A percentile compares a stretch with the other conserved stretches of the same genome.
Evolutionary conservation across 192 early-diverging fungal genomes (phyloP).

Genomic region (Phycomyces nitens): DNA sequence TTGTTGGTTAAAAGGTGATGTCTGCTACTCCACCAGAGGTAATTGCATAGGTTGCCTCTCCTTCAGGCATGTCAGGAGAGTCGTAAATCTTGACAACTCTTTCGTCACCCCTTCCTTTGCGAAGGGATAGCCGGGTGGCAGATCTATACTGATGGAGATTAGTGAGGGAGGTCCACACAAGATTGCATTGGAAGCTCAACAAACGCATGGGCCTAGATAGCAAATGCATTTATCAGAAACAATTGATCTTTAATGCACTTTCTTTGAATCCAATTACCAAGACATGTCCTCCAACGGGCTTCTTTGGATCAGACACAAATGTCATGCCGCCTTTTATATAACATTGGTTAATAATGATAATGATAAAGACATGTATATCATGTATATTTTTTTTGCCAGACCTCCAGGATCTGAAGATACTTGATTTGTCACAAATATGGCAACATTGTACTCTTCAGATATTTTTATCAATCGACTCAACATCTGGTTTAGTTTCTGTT

Average conservation of each 20-base stretch:
- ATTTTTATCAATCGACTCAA: slow-evolving; percentile 67
- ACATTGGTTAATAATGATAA: background rate
- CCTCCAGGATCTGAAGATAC: slow-evolving; percentile 39
- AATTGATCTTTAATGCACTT: background rate
- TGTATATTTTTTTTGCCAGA: background rate
- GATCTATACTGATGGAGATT: no score
- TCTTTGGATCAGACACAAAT: slow-evolving; percentile 86
- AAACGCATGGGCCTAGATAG: slow-evolving; percentile 36
- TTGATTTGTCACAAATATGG: slow-evolving; percentile 80
- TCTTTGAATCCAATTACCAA: slow-evolving; percentile 34
- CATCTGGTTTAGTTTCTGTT: slow-evolving; percentile 79
- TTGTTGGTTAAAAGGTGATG: slow-evolving; percentile 26
- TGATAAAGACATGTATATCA: background rate
- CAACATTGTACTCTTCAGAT: slow-evolving; percentile 84
- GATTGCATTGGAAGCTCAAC: background rate
- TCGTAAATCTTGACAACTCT: slow-evolving; percentile 83
- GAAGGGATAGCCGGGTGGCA: slow-evolving; percentile 72
- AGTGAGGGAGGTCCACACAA: no score
- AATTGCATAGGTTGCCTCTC: slow-evolving; percentile 68
- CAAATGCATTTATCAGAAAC: no score
- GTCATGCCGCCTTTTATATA: slow-evolving; percentile 45
- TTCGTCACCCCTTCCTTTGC: slow-evolving; percentile 79
- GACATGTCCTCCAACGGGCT: slow-evolving; percentile 80
- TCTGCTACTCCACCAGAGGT: slow-evolving; percentile 75
- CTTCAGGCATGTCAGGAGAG: slow-evolving; percentile 74